Conservation (phyloP, 345 rosid genomes). For the Durio zibethinus region DNA sequence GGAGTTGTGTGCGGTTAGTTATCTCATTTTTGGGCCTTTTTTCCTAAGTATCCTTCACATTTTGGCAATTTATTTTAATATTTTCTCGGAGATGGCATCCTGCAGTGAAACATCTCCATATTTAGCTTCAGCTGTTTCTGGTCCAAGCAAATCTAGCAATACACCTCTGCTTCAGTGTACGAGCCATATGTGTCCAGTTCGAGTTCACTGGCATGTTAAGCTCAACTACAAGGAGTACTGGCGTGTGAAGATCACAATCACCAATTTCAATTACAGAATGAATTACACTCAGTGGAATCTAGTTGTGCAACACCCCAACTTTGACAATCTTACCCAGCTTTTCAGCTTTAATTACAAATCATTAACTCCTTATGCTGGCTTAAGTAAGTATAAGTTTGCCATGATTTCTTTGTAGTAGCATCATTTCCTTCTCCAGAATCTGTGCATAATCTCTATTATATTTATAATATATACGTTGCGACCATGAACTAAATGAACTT, state of each 20-base stretch:
- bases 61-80: not conserved
- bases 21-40: not conserved
- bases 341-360: slow-evolving; percentile 80
- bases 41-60: not conserved
- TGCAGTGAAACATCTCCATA: slow-evolving; percentile 58
- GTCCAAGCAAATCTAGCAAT: slow-evolving; percentile 32
- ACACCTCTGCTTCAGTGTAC: slow-evolving; percentile 71
- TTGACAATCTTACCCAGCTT: slow-evolving; percentile 64
- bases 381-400: slow-evolving; percentile 48
- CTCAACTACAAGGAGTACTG: slow-evolving; percentile 87
- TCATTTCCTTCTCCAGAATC: not conserved
- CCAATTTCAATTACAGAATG: slow-evolving; percentile 73
- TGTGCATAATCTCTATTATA: not conserved
- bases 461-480: not conserved
- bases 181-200: slow-evolving; percentile 77
- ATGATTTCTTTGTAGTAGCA: not conserved
- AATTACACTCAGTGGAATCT: slow-evolving; percentile 91
- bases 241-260: slow-evolving; percentile 85
- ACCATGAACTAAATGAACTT: not conserved
- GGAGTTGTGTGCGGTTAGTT: slow-evolving; percentile 61
- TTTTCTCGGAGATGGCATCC: slow-evolving; percentile 11
- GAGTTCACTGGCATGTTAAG: slow-evolving; percentile 92
- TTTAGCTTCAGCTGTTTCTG: slow-evolving; percentile 66
- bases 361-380: slow-evolving; percentile 65
- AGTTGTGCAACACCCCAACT: slow-evolving; percentile 86